These are phyloP conservation scores for Aspergillus sp. DNA, from an alignment of 2,329 filamentous ascomycete species.

Conservation along the genomic window DNA sequence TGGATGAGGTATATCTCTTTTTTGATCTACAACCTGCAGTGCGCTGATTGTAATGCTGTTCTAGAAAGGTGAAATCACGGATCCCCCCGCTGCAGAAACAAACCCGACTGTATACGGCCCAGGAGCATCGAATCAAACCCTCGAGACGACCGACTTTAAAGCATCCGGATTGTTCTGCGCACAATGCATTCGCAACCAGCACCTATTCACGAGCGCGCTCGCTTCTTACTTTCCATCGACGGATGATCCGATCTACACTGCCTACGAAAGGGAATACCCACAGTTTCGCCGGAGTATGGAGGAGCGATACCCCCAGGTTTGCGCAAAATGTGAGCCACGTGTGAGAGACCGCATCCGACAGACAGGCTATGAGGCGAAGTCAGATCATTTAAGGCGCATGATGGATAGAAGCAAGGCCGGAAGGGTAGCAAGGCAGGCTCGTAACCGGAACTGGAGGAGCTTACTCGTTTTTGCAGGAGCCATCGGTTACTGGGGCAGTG, in stretches of 20 bases:
- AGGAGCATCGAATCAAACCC: slow-evolving; percentile 42
- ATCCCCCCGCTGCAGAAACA: slow-evolving; percentile 65
- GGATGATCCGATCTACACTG: slow-evolving; percentile 60
- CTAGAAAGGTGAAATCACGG: slow-evolving; percentile 80
- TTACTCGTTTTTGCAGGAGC: slow-evolving; percentile 38
- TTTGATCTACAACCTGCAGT: slow-evolving; percentile 11
- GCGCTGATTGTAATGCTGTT: slow-evolving; percentile 4
- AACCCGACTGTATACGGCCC: slow-evolving; percentile 29
- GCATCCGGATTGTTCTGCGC: slow-evolving; percentile 57
- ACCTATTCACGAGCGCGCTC: slow-evolving; percentile 66
- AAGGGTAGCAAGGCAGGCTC: slow-evolving; percentile 24
- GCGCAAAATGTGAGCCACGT: slow-evolving; percentile 67
- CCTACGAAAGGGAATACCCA: slow-evolving; percentile 62
- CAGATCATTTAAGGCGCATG: slow-evolving; percentile 70
- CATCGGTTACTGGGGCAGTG: slow-evolving; percentile 36
- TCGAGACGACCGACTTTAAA: slow-evolving; percentile 23
- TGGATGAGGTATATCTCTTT: slow-evolving; percentile 65
- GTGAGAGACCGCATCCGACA: slow-evolving; percentile 64
- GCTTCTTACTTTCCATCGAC: slow-evolving; percentile 69
- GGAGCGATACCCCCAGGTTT: slow-evolving; percentile 81
- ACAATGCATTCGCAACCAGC: slow-evolving; percentile 82
- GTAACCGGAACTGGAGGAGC: slow-evolving; percentile 38
- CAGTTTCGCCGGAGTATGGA: slow-evolving; percentile 68
- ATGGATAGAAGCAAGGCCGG: slow-evolving; percentile 55
- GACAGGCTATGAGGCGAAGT: slow-evolving; percentile 73